phyloP scores from a whole-genome alignment of 768 basidiomycete species.

The Naematelia encephala region DNA sequence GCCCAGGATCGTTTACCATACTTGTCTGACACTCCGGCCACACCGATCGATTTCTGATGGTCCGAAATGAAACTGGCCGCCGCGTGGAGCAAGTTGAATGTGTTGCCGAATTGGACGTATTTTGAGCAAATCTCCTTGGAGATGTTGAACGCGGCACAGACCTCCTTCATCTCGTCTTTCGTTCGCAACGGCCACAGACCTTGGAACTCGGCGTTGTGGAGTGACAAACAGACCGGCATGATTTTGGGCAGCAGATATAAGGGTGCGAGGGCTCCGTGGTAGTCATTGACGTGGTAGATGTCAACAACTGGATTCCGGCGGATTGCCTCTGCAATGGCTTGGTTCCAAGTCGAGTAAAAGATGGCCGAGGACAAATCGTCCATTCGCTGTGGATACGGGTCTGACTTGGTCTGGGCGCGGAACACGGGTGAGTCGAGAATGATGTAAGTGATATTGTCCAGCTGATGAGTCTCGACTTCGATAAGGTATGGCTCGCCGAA shows the following conservation, averaged over 20 bases:
- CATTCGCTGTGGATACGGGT: constrained; percentile 95
- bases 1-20: constrained; percentile 95
- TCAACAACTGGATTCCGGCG: constrained; percentile 81
- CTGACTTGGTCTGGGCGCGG: constrained; percentile 91
- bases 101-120: constrained; percentile 96
- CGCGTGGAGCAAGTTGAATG: constrained; percentile 91
- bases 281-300: constrained; percentile 90
- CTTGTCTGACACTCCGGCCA: constrained; percentile 96
- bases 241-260: constrained; percentile 90
- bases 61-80: constrained; percentile 86
- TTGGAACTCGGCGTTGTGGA: constrained; percentile 97
- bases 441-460: constrained; percentile 94
- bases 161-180: constrained; percentile 97
- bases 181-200: constrained; percentile 91
- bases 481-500: constrained; percentile 94
- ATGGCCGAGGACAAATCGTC: constrained; percentile 94
- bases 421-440: constrained; percentile 93
- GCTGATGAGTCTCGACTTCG: constrained; percentile 85
- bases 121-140: constrained; percentile 93
- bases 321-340: constrained; percentile 88
- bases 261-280: constrained; percentile 86
- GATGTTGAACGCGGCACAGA: constrained; percentile 96
- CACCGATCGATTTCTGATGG: constrained; percentile 89
- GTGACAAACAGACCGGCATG: constrained; percentile 80
- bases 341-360: constrained; percentile 98